phyloP scores from a whole-genome alignment of 495 filamentous ascomycete species.

The Amniculicola lignicola region DNA sequence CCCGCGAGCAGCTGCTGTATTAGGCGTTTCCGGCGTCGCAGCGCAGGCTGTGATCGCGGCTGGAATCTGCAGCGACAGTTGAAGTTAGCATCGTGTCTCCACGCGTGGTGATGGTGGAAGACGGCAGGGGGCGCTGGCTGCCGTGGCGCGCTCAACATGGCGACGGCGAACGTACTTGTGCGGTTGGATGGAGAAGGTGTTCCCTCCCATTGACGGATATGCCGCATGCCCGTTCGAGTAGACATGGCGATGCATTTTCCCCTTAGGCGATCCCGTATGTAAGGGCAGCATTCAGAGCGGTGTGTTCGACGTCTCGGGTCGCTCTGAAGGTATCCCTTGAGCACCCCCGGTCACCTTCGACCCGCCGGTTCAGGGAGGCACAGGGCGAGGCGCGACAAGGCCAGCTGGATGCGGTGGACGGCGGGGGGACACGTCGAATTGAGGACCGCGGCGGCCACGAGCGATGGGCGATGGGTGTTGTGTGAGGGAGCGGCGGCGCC shows the following conservation, averaged over 20 bases:
- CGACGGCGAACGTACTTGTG: constrained; percentile 62
- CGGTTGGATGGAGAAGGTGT: constrained; percentile 81
- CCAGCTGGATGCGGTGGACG: background rate
- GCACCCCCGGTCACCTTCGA: constrained; percentile 30
- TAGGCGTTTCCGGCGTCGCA: constrained; percentile 67
- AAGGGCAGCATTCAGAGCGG: constrained; percentile 38
- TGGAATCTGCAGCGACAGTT: constrained; percentile 64
- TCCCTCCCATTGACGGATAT: constrained; percentile 54
- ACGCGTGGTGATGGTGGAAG: constrained; percentile 11
- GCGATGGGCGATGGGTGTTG: constrained; percentile 3
- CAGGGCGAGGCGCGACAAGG: constrained; percentile 5
- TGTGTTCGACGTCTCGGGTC: background rate
- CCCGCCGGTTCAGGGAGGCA: constrained; percentile 24
- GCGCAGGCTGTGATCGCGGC: constrained; percentile 72
- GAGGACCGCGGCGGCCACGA: constrained; percentile 16
- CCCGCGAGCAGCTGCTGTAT: constrained; percentile 57
- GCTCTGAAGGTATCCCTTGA: constrained; percentile 31
- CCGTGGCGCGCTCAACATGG: constrained; percentile 4
- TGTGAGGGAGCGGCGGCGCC: background rate
- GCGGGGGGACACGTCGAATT: constrained; percentile 9
- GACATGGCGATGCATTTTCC: constrained; percentile 61
- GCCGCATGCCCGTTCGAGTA: constrained; percentile 73
- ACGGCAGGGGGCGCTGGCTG: background rate
- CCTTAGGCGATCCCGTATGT: constrained; percentile 35
- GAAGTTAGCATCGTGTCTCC: constrained; percentile 27